A percentile compares a stretch with the other conserved stretches of the same genome.
These are phyloP conservation scores for Aspergillus saccharolyticus DNA, from an alignment of 495 filamentous ascomycete genomes.

Conservation along the genomic window DNA sequence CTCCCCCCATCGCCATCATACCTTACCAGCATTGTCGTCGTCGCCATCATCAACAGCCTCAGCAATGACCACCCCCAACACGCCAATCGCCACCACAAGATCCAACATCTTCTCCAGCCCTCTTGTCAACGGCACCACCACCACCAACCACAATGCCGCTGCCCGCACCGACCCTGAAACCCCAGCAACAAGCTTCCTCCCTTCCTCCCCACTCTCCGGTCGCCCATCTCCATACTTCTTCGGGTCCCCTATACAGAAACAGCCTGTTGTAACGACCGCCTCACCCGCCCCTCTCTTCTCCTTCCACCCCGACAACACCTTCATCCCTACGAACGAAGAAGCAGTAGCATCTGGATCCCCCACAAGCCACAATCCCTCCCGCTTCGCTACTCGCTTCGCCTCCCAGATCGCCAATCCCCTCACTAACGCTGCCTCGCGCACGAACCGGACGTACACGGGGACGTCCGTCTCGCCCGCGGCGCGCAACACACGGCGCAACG, in stretches of 20 bases:
- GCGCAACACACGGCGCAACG: conserved; percentile 36
- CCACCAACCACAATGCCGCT: too few relatives aligned
- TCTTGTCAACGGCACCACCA: background rate
- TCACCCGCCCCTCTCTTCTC: background rate
- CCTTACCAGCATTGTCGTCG: background rate
- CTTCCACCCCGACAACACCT: background rate
- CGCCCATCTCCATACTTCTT: background rate
- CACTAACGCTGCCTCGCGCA: conserved; percentile 10
- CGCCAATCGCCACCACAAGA: conserved; percentile 8
- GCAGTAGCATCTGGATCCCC: background rate
- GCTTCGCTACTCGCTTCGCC: conserved; percentile 29
- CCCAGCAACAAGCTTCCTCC: background rate
- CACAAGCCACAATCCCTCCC: conserved; percentile 3
- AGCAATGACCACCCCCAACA: conserved; percentile 5
- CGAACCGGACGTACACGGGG: conserved; percentile 8
- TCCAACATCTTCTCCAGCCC: conserved; percentile 2
- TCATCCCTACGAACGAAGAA: background rate
- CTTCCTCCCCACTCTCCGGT: background rate
- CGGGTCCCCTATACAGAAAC: background rate
- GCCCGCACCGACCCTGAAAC: too few relatives aligned
- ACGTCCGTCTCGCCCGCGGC: conserved; percentile 20
- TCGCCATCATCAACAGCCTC: too few relatives aligned
- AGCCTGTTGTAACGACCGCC: too few relatives aligned
- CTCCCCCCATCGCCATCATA: conserved; percentile 25
- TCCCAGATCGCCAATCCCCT: conserved; percentile 27